Base-by-base conservation (phyloP, 2,329 filamentous ascomycete species). In the Aulographum hederae region DNA sequence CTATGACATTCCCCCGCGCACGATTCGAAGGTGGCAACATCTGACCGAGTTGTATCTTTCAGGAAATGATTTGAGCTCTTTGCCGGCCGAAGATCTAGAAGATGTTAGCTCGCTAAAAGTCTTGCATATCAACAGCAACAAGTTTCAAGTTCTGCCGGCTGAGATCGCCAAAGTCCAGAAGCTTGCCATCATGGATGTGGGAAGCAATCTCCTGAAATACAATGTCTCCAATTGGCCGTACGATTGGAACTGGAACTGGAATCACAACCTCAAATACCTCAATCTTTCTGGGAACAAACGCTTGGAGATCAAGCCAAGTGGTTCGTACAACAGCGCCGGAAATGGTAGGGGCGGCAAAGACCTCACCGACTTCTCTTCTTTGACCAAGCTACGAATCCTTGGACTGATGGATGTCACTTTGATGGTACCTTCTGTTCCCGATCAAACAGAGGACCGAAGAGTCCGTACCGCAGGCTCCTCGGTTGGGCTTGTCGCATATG, bases 201-300 rank as follows among this genome's bases (percentile, higher is more conserved):
- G 85, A 37, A 94, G 80, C 63, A 98, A 98, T 48, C 74, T 71
- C 15, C 63, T 98, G 35, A 98, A 95, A 54, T 98, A 98, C 66
- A 98, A 98, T 50, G 91, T 98, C 30, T 89, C 84, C 18, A 98
- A 98, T 47, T 93, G 92, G 65, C 89, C 86, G 0, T 98, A 98
- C 49, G 89, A 98, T 50, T 98, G 89, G 89, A 98, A 98, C 46
- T 98, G 89, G 89, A 95, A 95, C 47, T 80, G 89, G 65, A 98
- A 98, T 46, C 81, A 79, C 30, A 91, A 94, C 44, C 60, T 98
- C 41, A 78, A 85, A 39, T 98, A 91, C 47, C 73, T 98, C 39
- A 98, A 95, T 47, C 64, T 98, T 46, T 95, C 86, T 1, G 89
- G 89, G 32, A 98, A 98, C 58, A 94, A 93, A 53, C 74, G 86